Evolutionary conservation across 2,329 filamentous ascomycete genomes (phyloP).

Genomic region (Myriosclerotinia scirpicola): DNA sequence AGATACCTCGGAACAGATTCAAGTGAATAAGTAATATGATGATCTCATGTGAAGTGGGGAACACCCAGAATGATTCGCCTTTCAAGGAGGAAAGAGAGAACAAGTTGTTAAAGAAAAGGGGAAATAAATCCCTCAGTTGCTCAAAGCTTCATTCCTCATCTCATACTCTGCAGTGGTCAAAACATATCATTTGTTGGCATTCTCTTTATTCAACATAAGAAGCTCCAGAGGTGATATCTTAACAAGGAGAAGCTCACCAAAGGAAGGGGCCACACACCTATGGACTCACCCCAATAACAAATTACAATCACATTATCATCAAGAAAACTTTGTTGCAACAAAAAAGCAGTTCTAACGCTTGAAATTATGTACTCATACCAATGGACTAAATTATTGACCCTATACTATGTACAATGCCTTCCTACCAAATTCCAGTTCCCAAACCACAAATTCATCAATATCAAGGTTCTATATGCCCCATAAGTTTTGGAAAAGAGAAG

Average conservation of each 20-base stretch:
- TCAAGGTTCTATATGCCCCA: slow-evolving; percentile 18
- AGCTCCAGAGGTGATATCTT: neutral
- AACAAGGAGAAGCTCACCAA: neutral
- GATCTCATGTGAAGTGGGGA: too few relatives aligned
- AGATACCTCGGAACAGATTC: too few relatives aligned
- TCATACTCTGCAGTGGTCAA: neutral
- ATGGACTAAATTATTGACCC: neutral
- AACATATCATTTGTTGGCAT: neutral
- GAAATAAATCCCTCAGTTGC: neutral
- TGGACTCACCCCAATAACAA: neutral
- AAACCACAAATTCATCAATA: neutral
- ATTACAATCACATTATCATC: neutral
- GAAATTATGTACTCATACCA: neutral
- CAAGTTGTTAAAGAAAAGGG: neutral
- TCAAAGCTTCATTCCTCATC: neutral
- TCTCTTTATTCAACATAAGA: neutral
- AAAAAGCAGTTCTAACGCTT: neutral
- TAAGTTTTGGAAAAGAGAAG: slow-evolving; percentile 10
- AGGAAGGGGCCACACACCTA: neutral
- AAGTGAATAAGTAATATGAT: too few relatives aligned
- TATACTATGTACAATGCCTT: slow-evolving; percentile 9
- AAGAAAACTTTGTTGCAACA: neutral
- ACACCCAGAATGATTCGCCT: too few relatives aligned
- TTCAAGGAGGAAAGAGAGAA: neutral
- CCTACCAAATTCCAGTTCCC: neutral